Evolutionary conservation across 1,284 basidiomycete genomes (phyloP).

Genomic region (Ceratobasidium sp.): DNA sequence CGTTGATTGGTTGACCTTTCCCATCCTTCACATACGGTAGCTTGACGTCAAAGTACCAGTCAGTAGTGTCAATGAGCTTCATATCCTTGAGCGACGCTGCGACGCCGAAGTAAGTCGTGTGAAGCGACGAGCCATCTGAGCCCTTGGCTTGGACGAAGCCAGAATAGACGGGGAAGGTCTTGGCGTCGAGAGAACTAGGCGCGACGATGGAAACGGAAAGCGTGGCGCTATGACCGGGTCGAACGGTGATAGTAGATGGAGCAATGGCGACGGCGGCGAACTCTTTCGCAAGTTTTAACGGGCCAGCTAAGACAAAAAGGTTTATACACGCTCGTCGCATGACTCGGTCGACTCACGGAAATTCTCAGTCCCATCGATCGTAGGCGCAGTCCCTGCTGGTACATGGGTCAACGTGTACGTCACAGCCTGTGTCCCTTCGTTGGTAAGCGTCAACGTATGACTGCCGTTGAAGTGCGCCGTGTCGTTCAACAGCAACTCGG

Average conservation of each 20-base stretch:
- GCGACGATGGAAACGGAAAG: slow-evolving; percentile 53
- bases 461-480: slow-evolving; percentile 64
- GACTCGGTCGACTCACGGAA: slow-evolving; percentile 48
- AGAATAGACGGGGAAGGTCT: slow-evolving; percentile 55
- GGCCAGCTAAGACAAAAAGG: slow-evolving; percentile 42
- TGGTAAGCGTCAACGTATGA: slow-evolving; percentile 52
- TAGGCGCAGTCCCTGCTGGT: slow-evolving; percentile 58
- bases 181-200: slow-evolving; percentile 52
- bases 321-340: too few relatives aligned
- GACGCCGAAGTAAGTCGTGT: slow-evolving; percentile 53
- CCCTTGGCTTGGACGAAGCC: slow-evolving; percentile 51
- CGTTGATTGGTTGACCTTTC: neutral
- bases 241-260: slow-evolving; percentile 51
- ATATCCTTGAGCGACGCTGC: slow-evolving; percentile 56
- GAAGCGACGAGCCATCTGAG: slow-evolving; percentile 44
- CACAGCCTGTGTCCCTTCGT: slow-evolving; percentile 51
- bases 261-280: slow-evolving; percentile 52
- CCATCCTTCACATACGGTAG: slow-evolving; percentile 25
- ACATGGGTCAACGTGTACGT: slow-evolving; percentile 53
- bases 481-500: slow-evolving; percentile 76
- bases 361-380: slow-evolving; percentile 57
- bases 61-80: slow-evolving; percentile 54
- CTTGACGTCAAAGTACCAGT: slow-evolving; percentile 39
- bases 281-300: slow-evolving; percentile 52
- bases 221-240: slow-evolving; percentile 49